Evolutionary conservation across 331 rosid genomes (phyloP), one percentile per base, ranked within the genome.

Genomic region (Spiraea crenata): DNA sequence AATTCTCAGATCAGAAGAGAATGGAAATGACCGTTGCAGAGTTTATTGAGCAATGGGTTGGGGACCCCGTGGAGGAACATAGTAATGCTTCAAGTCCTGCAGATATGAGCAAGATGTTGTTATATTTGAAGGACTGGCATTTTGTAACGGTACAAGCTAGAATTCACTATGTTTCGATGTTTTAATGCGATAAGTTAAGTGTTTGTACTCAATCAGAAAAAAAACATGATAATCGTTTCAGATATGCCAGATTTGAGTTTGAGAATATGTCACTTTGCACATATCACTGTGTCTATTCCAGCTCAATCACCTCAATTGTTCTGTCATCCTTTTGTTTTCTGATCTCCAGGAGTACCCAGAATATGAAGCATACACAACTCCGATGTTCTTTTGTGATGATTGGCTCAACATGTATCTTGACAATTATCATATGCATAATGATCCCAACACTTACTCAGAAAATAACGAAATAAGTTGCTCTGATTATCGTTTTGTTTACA

Each of bases 111-210:
- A 74, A 81, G 54, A 49, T 73, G 62, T 76, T 83, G 52, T 88
- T 85, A 9, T 95, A 95, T 84, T 83, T 91, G 87, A 93, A 93
- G 89, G 97, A 95, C 78, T 95, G 99, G 97, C 99, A 95, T 88
- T 89, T 95, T 80, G 95, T 89, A 4, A 95, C 89, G 96, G 99
- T 91, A 57, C n/a, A 3, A 20, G 68, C 66, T 39, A 16, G 34
- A 57, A 48, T 70, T 25, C 54, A 49, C 4, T 45, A 40, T 48
- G n/a, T 9, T 5, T 56, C 48, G 6, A 16, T 2, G 17, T 65
- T 14, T 48, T 47, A 34, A 5, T 11, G 5, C 60, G 4, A 57
- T 10, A 25, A 25, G 31, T 0, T 25, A 25, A 25, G 31, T 25
- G 31, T 25, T 0, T 25, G 1, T 25, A 25, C 31, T 25, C 31